Percentiles rank a stretch among this genome's conserved stretches.
These are phyloP conservation scores for California macrophylla DNA, from an alignment of 441 rosid species.

Conservation along the genomic window DNA sequence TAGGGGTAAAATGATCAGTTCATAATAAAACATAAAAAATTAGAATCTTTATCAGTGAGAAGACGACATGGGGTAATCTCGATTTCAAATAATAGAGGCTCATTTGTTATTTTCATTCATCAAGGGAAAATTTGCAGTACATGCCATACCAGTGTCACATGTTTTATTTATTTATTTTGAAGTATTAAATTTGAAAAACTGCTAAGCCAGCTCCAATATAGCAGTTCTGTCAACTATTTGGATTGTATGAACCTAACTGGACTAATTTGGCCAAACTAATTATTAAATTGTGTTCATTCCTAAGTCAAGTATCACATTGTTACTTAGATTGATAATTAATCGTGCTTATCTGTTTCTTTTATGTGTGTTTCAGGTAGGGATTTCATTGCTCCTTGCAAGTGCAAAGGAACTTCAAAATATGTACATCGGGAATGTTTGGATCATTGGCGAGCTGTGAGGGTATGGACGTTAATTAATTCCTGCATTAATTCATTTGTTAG, in stretches of 20 bases:
- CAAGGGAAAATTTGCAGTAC: background rate
- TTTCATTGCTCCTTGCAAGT: conserved; percentile 96
- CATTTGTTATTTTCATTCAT: background rate
- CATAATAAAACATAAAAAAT: background rate
- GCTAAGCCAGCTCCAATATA: background rate
- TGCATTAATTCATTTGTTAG: background rate
- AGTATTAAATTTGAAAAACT: background rate
- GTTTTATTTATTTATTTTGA: background rate
- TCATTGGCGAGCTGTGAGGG: conserved; percentile 96
- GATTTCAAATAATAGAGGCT: background rate
- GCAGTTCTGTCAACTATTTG: background rate
- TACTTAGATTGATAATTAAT: background rate
- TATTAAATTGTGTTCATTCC: background rate
- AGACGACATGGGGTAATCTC: background rate
- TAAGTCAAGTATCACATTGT: background rate
- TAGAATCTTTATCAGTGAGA: background rate
- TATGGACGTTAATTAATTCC: conserved; percentile 13
- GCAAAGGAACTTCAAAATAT: conserved; percentile 95
- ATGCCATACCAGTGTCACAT: background rate
- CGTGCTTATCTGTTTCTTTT: conserved; percentile 9
- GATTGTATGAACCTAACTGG: background rate
- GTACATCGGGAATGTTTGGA: conserved; percentile 96
- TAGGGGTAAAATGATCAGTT: background rate
- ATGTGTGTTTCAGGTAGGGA: conserved; percentile 65
- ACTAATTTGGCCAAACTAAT: background rate